These are phyloP conservation scores for Venturia carpophila DNA, from an alignment of 2,329 filamentous ascomycete genomes.

Conservation along the genomic window DNA sequence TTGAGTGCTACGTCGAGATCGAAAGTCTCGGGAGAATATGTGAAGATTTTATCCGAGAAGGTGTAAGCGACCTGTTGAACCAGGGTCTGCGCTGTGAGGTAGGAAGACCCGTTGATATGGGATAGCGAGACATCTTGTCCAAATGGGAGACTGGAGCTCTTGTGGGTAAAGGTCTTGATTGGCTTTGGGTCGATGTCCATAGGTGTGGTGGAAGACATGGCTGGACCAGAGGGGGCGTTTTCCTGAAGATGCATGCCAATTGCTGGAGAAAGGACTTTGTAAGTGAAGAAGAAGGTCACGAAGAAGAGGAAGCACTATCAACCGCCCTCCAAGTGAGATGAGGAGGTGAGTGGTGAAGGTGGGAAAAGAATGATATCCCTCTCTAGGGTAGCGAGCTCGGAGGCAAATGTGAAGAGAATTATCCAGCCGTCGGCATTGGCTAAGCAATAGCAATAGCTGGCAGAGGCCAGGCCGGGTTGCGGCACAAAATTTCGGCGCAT, in stretches of 20 bases:
- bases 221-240: constrained; percentile 8
- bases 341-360: background rate
- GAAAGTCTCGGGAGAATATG: constrained; percentile 90
- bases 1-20: constrained; percentile 79
- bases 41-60: constrained; percentile 94
- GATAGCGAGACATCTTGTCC: constrained; percentile 32
- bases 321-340: background rate
- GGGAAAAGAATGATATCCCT: background rate
- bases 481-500: background rate
- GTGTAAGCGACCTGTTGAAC: constrained; percentile 95
- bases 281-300: background rate
- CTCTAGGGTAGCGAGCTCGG: background rate
- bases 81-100: constrained; percentile 85
- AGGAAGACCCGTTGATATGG: constrained; percentile 52
- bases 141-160: constrained; percentile 45
- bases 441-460: background rate
- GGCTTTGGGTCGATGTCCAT: constrained; percentile 17
- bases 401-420: background rate
- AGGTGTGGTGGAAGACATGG: constrained; percentile 8
- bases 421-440: background rate
- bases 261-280: too few relatives aligned
- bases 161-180: constrained; percentile 32
- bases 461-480: background rate
- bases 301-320: background rate
- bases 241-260: constrained; percentile 12